Evolutionary conservation across 2,329 filamentous ascomycete genomes (phyloP).

Genomic region (Trichoderma harzianum): DNA sequence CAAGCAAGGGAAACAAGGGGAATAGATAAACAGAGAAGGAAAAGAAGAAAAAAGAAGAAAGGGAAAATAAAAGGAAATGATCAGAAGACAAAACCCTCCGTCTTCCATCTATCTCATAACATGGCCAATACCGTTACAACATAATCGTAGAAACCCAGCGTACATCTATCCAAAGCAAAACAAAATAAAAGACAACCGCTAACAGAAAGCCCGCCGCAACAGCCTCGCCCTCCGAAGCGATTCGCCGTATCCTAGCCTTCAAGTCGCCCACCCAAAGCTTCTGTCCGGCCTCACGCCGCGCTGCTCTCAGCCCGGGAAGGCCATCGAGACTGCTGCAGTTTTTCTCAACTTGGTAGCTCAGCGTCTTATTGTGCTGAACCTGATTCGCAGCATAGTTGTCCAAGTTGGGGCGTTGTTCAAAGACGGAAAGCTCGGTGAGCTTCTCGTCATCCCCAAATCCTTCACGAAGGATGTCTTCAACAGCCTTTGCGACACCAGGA

Average conservation of each 20-base stretch:
- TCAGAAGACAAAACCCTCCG: not conserved
- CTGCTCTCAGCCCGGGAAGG: slow-evolving; percentile 53
- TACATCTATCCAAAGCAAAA: slow-evolving; percentile 26
- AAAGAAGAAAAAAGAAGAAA: not conserved
- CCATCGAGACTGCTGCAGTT: slow-evolving; percentile 58
- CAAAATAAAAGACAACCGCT: slow-evolving; percentile 30
- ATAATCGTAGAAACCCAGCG: not conserved
- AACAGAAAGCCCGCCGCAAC: slow-evolving; percentile 33
- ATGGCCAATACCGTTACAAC: slow-evolving; percentile 7
- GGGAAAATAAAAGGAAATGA: not conserved
- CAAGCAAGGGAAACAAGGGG: not conserved
- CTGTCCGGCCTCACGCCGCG: slow-evolving; percentile 49
- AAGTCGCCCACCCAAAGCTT: slow-evolving; percentile 42
- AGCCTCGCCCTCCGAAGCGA: slow-evolving; percentile 32
- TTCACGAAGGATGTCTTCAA: slow-evolving; percentile 27
- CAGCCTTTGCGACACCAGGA: not conserved
- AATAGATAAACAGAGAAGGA: not conserved
- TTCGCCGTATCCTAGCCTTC: slow-evolving; percentile 26
- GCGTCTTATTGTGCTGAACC: slow-evolving; percentile 47
- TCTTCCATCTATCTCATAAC: slow-evolving; percentile 9
- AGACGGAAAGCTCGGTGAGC: slow-evolving; percentile 39
- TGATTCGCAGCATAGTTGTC: slow-evolving; percentile 48
- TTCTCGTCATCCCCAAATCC: slow-evolving; percentile 24
- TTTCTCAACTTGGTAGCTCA: slow-evolving; percentile 53
- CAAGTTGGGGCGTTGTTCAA: slow-evolving; percentile 55